Percentiles rank a stretch among this genome's conserved stretches.
Evolutionary conservation across 768 basidiomycete species (phyloP).

Genomic region (Tephrocybe sp.): DNA sequence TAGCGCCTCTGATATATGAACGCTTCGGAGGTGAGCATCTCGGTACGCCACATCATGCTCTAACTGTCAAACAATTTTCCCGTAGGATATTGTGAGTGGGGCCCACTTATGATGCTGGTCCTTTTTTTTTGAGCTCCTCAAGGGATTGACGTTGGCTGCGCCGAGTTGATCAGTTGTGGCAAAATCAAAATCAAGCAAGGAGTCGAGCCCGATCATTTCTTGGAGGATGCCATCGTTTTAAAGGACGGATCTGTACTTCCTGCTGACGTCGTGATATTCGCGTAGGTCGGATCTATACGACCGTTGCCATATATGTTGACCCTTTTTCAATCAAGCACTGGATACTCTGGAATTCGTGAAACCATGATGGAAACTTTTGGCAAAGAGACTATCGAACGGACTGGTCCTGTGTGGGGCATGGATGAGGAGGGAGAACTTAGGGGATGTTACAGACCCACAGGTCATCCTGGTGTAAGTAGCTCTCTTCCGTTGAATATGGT

Average conservation of each 20-base stretch:
- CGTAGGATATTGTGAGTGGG: constrained; percentile 14
- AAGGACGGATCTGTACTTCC: constrained; percentile 36
- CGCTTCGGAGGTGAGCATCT: constrained; percentile 30
- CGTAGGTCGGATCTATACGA: too few species aligned
- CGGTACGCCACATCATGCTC: background rate
- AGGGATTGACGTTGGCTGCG: constrained; percentile 48
- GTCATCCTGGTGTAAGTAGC: constrained; percentile 39
- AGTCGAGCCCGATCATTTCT: constrained; percentile 37
- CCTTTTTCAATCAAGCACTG: constrained; percentile 16
- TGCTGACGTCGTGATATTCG: constrained; percentile 48
- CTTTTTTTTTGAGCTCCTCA: background rate
- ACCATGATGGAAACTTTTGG: constrained; percentile 33
- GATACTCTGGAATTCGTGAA: constrained; percentile 30
- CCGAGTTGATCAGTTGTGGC: constrained; percentile 50
- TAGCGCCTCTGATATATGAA: constrained; percentile 26
- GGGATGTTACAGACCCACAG: constrained; percentile 38
- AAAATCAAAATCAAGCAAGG: constrained; percentile 62
- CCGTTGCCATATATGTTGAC: too few species aligned
- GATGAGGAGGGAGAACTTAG: constrained; percentile 42
- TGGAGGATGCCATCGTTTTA: constrained; percentile 33
- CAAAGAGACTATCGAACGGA: constrained; percentile 29
- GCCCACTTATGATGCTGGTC: background rate
- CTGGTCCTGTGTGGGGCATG: constrained; percentile 34
- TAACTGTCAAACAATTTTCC: background rate
- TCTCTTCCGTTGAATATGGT: background rate